These are phyloP conservation scores for Podospora anserina DNA, from an alignment of 495 filamentous ascomycete genomes.

Conservation along the genomic window DNA sequence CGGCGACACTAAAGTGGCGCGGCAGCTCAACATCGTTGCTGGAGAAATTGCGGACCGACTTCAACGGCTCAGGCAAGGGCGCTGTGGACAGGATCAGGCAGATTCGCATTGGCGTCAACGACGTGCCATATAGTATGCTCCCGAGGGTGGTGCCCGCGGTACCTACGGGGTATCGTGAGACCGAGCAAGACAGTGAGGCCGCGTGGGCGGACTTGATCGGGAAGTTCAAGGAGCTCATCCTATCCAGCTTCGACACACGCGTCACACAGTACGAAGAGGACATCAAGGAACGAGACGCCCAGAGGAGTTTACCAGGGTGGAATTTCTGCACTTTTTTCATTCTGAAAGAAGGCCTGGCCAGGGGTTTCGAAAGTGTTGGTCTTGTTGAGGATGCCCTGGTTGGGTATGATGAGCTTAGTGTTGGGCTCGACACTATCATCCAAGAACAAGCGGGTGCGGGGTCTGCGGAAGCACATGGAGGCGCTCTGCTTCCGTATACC, in stretches of 20 bases:
- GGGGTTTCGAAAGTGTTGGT: constrained; percentile 93
- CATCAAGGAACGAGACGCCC: constrained; percentile 87
- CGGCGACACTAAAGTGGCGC: constrained; percentile 64
- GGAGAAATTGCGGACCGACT: constrained; percentile 88
- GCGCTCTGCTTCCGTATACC: constrained; percentile 63
- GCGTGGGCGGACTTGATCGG: constrained; percentile 78
- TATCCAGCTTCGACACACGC: constrained; percentile 84
- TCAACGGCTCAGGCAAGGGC: constrained; percentile 80
- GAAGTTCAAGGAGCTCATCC: constrained; percentile 82
- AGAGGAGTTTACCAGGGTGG: constrained; percentile 88
- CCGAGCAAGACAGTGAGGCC: constrained; percentile 63
- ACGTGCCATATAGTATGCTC: constrained; percentile 56
- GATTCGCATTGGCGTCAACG: constrained; percentile 67
- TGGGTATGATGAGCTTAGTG: constrained; percentile 86
- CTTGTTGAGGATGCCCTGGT: constrained; percentile 91
- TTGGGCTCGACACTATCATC: constrained; percentile 77
- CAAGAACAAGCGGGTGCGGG: constrained; percentile 63
- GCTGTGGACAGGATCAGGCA: constrained; percentile 79
- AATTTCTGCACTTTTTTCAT: constrained; percentile 99
- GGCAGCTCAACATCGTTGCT: constrained; percentile 74
- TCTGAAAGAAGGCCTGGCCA: constrained; percentile 88
- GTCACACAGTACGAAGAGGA: constrained; percentile 96
- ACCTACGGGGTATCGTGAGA: constrained; percentile 59
- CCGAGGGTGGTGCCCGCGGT: constrained; percentile 55
- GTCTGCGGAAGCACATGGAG: constrained; percentile 56